Conservation (phyloP, 2,329 filamentous ascomycete genomes). For the Venturia pyrina region DNA sequence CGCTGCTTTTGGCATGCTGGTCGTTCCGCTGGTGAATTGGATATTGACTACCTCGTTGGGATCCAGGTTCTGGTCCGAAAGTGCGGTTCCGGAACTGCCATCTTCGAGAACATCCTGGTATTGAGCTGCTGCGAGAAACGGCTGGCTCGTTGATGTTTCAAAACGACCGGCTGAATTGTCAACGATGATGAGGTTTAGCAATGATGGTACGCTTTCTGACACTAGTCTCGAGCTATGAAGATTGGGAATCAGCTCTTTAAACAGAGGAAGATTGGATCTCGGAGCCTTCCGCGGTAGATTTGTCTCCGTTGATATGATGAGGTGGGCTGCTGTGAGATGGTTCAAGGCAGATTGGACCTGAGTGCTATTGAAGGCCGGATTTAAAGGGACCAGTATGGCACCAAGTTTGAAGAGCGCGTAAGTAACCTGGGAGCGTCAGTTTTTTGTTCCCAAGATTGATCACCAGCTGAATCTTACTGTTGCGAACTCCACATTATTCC, state of each 20-base stretch:
- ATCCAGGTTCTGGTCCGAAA: slow-evolving; percentile 41
- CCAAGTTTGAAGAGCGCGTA: slow-evolving; percentile 92
- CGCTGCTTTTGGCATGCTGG: slow-evolving; percentile 80
- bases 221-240: slow-evolving; percentile 31
- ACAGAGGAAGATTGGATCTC: slow-evolving; percentile 47
- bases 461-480: slow-evolving; percentile 41
- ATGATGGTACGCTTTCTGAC: slow-evolving; percentile 53
- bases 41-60: slow-evolving; percentile 77
- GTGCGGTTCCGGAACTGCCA: slow-evolving; percentile 26
- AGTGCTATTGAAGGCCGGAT: slow-evolving; percentile 72
- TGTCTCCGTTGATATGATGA: slow-evolving; percentile 81
- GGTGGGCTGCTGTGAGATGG: slow-evolving; percentile 61
- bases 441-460: not conserved
- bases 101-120: slow-evolving; percentile 38
- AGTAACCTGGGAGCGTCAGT: slow-evolving; percentile 35
- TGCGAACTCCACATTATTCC: slow-evolving; percentile 77
- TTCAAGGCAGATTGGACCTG: slow-evolving; percentile 71
- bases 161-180: slow-evolving; percentile 60
- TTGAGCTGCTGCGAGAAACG: slow-evolving; percentile 22
- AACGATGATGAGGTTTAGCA: slow-evolving; percentile 63
- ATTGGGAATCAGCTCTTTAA: slow-evolving; percentile 44
- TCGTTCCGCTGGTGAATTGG: slow-evolving; percentile 96
- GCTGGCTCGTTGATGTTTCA: slow-evolving; percentile 31
- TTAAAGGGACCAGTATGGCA: slow-evolving; percentile 86
- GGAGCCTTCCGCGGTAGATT: slow-evolving; percentile 62